Evolutionary conservation across 345 rosid species (phyloP).

Genomic region (Gossypium arboreum): DNA sequence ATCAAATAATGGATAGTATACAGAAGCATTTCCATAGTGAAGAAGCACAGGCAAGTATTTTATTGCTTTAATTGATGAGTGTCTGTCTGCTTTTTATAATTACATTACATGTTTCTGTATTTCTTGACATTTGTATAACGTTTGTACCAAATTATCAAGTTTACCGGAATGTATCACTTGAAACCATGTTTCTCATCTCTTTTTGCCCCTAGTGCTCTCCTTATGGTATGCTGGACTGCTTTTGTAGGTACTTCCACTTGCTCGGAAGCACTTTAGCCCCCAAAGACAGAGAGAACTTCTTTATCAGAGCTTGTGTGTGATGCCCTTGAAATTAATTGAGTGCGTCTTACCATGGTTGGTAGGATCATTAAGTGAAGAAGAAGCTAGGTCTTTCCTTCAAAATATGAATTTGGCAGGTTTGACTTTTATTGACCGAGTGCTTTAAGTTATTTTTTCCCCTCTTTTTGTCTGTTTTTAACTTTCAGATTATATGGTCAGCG

Average conservation of each 20-base stretch:
- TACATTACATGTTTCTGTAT: background rate
- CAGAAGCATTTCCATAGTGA: conserved; percentile 54
- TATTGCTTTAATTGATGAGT: conserved; percentile 16
- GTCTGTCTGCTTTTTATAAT: conserved; percentile 10
- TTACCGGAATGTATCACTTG: background rate
- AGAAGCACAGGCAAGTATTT: conserved; percentile 47
- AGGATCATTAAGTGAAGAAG: conserved; percentile 43
- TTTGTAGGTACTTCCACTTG: conserved; percentile 57
- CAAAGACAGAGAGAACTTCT: conserved; percentile 59
- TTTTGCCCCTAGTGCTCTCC: background rate
- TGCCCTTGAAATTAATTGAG: conserved; percentile 59
- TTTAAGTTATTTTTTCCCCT: background rate
- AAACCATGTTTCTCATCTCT: background rate
- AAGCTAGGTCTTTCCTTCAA: conserved; percentile 47
- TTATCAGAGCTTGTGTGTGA: conserved; percentile 54
- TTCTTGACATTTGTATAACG: conserved; percentile 1
- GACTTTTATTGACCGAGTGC: background rate
- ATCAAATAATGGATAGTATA: conserved; percentile 48
- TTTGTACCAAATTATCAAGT: background rate
- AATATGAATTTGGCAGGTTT: conserved; percentile 57
- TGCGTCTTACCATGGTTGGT: conserved; percentile 61
- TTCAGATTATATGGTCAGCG: conserved; percentile 34
- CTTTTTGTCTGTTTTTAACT: conserved; percentile 20
- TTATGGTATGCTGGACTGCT: conserved; percentile 7
- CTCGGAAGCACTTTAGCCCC: conserved; percentile 49